Evolutionary conservation across 805 yeast genomes (phyloP).

Genomic region (Vanderwaltozyma verrucispora): DNA sequence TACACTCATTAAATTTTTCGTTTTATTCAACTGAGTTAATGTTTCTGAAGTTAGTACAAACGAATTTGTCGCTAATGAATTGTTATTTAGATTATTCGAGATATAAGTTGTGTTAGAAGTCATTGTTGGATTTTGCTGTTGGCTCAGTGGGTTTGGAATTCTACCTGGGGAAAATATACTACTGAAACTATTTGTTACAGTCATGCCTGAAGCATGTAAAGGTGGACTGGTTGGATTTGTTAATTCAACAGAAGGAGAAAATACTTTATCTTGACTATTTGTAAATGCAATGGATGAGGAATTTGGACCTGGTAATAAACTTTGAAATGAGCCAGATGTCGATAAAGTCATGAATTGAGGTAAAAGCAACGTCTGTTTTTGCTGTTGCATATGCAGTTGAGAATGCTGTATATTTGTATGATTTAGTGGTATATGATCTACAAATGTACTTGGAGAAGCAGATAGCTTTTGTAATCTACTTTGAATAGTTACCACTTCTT

Average conservation of each 20-base stretch:
- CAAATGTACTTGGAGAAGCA: slow-evolving; percentile 1
- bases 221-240: slow-evolving; percentile 1
- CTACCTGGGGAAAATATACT: slow-evolving; percentile 9
- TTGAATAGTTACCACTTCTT: too few species aligned
- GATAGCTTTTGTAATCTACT: slow-evolving; percentile 1
- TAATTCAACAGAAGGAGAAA: not conserved
- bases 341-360: slow-evolving; percentile 4
- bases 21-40: slow-evolving; percentile 9
- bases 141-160: slow-evolving; percentile 1
- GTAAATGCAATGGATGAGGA: not conserved
- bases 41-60: slow-evolving; percentile 3
- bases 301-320: not conserved
- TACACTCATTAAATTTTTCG: slow-evolving; percentile 2
- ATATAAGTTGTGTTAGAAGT: slow-evolving; percentile 6
- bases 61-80: not conserved
- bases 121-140: slow-evolving; percentile 1
- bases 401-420: not conserved
- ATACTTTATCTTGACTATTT: not conserved
- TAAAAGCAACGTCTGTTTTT: slow-evolving; percentile 1
- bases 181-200: slow-evolving; percentile 5
- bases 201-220: slow-evolving; percentile 9
- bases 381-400: not conserved
- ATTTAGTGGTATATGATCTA: not conserved
- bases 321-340: not conserved
- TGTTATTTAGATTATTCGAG: not conserved